Conservation (phyloP, 2,329 filamentous ascomycete species). For the Drechslerella stenobrocha region DNA sequence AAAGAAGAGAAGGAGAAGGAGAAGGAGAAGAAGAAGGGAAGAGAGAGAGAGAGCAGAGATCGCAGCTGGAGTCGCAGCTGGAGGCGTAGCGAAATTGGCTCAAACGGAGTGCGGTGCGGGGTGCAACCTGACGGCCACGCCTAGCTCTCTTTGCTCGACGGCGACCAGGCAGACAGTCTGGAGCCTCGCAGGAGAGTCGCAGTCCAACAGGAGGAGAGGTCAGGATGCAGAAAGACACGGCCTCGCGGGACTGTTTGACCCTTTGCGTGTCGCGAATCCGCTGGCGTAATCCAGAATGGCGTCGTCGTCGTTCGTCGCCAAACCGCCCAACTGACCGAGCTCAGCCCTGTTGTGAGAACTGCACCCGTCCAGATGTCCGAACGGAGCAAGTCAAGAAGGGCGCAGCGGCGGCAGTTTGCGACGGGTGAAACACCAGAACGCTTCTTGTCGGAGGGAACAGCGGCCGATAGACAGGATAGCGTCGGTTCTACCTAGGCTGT, state of each 20-base stretch:
- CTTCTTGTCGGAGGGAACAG: not conserved
- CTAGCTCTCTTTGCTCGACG: slow-evolving; percentile 6
- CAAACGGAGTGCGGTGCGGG: slow-evolving; percentile 43
- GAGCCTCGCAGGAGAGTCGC: too few species aligned
- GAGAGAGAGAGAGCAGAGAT: slow-evolving; percentile 1
- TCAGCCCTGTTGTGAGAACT: slow-evolving; percentile 34
- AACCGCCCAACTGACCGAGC: slow-evolving; percentile 9
- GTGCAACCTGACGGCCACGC: slow-evolving; percentile 8
- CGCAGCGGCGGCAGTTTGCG: slow-evolving; percentile 5
- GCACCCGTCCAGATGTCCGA: too few species aligned
- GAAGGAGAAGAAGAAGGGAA: slow-evolving; percentile 11
- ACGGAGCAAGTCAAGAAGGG: too few species aligned
- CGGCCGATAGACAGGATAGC: slow-evolving; percentile 1
- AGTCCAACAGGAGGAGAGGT: not conserved
- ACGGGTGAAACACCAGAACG: slow-evolving; percentile 28
- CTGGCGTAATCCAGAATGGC: slow-evolving; percentile 4
- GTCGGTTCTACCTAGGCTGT: too few species aligned
- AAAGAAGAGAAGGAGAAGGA: slow-evolving; percentile 12
- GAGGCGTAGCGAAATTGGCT: slow-evolving; percentile 37
- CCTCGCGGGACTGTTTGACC: slow-evolving; percentile 40
- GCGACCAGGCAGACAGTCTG: too few species aligned
- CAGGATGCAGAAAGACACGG: slow-evolving; percentile 14
- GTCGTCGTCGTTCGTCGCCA: slow-evolving; percentile 19
- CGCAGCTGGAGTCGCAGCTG: slow-evolving; percentile 1
- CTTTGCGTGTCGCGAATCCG: slow-evolving; percentile 18